Evolutionary conservation across 1,139 yeast species (phyloP).

Genomic region (Scheffersomyces lignicola): DNA sequence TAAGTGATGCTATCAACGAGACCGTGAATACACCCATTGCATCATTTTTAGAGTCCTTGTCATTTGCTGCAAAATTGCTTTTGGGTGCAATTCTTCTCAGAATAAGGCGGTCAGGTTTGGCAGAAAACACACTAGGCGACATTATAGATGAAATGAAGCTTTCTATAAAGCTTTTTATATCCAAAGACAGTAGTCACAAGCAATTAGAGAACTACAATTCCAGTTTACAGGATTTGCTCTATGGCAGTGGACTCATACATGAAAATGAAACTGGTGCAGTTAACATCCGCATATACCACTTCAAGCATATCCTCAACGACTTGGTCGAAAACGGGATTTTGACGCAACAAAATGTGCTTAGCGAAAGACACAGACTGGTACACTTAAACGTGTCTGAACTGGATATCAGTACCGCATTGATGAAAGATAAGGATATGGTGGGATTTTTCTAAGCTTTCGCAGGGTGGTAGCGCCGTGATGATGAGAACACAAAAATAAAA

Average conservation of each 20-base stretch:
- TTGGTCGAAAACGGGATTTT: slow-evolving; percentile 78
- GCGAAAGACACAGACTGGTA: slow-evolving; percentile 66
- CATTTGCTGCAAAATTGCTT: slow-evolving; percentile 71
- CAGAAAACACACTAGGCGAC: slow-evolving; percentile 74
- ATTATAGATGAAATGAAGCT: slow-evolving; percentile 72
- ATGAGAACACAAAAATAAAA: neutral
- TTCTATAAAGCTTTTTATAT: slow-evolving; percentile 28
- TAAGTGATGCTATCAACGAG: slow-evolving; percentile 77
- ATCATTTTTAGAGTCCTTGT: slow-evolving; percentile 55
- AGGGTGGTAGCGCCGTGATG: neutral
- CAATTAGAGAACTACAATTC: slow-evolving; percentile 7
- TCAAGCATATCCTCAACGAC: slow-evolving; percentile 59
- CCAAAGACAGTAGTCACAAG: slow-evolving; percentile 14
- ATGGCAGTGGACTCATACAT: slow-evolving; percentile 7
- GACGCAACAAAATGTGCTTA: slow-evolving; percentile 61
- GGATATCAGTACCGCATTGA: slow-evolving; percentile 61
- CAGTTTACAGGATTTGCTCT: slow-evolving; percentile 12
- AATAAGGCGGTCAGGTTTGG: slow-evolving; percentile 65
- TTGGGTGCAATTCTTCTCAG: slow-evolving; percentile 66
- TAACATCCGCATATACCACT: slow-evolving; percentile 42
- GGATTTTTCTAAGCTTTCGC: slow-evolving; percentile 1
- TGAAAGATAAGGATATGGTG: slow-evolving; percentile 45
- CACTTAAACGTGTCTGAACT: slow-evolving; percentile 70
- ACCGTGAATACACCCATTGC: slow-evolving; percentile 73
- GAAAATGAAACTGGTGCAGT: neutral